A percentile compares a stretch with the other conserved stretches of the same genome.
These are phyloP conservation scores for Calcarisporium arbuscula DNA, from an alignment of 2,329 filamentous ascomycete species.

Conservation along the genomic window DNA sequence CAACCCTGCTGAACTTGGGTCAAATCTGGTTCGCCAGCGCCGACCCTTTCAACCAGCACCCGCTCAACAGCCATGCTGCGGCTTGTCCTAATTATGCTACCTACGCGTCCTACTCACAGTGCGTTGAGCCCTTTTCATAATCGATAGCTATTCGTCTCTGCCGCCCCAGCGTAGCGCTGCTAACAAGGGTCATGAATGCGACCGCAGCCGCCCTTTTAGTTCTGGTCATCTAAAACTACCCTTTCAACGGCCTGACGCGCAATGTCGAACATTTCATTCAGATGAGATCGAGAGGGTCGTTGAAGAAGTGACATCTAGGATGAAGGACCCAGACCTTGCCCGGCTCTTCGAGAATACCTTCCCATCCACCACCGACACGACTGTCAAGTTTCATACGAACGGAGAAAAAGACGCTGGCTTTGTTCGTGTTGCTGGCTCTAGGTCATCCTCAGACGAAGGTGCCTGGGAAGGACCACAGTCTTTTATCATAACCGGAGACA, in stretches of 20 bases:
- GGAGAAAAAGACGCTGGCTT: conserved; percentile 38
- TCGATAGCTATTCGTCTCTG: neutral
- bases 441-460: conserved; percentile 38
- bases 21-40: conserved; percentile 10
- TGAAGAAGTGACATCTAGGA: conserved; percentile 67
- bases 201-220: conserved; percentile 67
- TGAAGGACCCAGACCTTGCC: conserved; percentile 82
- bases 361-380: conserved; percentile 79
- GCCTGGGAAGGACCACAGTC: conserved; percentile 82
- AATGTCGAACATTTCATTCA: conserved; percentile 87
- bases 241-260: conserved; percentile 73
- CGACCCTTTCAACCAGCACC: conserved; percentile 17
- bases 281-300: conserved; percentile 85
- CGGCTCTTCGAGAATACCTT: conserved; percentile 94
- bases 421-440: conserved; percentile 25
- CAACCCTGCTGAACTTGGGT: conserved; percentile 20
- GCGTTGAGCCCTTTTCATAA: conserved; percentile 11
- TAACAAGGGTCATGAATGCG: conserved; percentile 5
- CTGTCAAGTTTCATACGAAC: conserved; percentile 78
- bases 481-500: conserved; percentile 90
- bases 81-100: conserved; percentile 35
- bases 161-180: too few species aligned
- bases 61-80: conserved; percentile 17
- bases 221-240: conserved; percentile 73
- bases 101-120: conserved; percentile 35